phyloP scores from a whole-genome alignment of 2,329 filamentous ascomycete species.

The Penicillium sp. region DNA sequence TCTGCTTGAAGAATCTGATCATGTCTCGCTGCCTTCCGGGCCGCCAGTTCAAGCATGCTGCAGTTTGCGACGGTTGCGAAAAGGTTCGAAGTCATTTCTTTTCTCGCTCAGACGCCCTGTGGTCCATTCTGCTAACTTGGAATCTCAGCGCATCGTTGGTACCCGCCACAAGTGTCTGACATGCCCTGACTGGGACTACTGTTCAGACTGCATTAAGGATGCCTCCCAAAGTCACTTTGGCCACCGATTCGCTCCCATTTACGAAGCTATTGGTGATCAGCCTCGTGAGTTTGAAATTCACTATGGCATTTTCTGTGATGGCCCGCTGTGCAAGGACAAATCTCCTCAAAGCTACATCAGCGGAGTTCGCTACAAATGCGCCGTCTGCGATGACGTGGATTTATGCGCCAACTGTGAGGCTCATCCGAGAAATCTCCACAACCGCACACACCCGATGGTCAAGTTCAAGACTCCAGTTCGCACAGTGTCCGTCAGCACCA shows the following conservation, averaged over 20 bases:
- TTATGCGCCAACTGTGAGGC: conserved; percentile 95
- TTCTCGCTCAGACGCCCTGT: neutral
- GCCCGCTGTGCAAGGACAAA: conserved; percentile 71
- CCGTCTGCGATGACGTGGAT: conserved; percentile 89
- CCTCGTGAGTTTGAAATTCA: conserved; percentile 58
- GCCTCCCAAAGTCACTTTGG: conserved; percentile 69
- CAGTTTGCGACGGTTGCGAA: conserved; percentile 93
- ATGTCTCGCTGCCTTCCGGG: conserved; percentile 70
- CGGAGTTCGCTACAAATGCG: conserved; percentile 93
- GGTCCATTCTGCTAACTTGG: conserved; percentile 18
- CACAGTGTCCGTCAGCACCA: conserved; percentile 80
- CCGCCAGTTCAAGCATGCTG: conserved; percentile 76
- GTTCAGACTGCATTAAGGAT: conserved; percentile 67
- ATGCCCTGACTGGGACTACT: conserved; percentile 98
- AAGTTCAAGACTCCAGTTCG: conserved; percentile 94
- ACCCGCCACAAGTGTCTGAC: conserved; percentile 94
- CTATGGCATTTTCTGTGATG: conserved; percentile 88
- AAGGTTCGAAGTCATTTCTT: conserved; percentile 47
- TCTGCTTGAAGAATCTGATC: conserved; percentile 60
- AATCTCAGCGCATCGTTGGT: conserved; percentile 68
- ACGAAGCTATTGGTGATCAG: conserved; percentile 61
- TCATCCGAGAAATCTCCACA: conserved; percentile 77
- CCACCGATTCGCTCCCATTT: conserved; percentile 87
- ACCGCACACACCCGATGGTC: conserved; percentile 93
- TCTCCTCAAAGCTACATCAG: conserved; percentile 58